Percentiles rank a stretch among this genome's conserved stretches.
These are phyloP conservation scores for Fusarium piperis DNA, from an alignment of 2,329 filamentous ascomycete species.

Conservation along the genomic window DNA sequence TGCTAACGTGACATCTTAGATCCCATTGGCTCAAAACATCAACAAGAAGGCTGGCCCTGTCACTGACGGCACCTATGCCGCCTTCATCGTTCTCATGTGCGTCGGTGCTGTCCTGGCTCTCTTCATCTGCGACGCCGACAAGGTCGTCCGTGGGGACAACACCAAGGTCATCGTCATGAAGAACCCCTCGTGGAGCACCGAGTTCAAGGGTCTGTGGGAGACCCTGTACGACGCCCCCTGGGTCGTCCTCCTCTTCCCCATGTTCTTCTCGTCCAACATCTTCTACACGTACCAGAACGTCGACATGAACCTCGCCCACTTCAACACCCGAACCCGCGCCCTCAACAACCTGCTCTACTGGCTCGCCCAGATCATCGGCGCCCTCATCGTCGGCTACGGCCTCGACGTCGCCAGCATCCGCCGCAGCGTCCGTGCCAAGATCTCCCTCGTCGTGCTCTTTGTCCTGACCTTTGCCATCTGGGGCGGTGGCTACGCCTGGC, in stretches of 20 bases:
- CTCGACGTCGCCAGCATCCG: conserved; percentile 56
- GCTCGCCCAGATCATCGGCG: conserved; percentile 66
- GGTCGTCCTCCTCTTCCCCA: conserved; percentile 54
- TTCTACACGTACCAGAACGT: conserved; percentile 68
- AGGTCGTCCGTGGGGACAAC: conserved; percentile 52
- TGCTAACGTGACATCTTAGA: conserved; percentile 46
- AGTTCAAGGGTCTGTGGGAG: conserved; percentile 53
- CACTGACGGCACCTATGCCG: conserved; percentile 60
- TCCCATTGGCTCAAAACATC: conserved; percentile 79
- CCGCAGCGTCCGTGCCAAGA: conserved; percentile 56
- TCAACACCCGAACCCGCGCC: conserved; percentile 65
- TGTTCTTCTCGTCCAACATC: conserved; percentile 65
- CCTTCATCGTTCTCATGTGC: conserved; percentile 59
- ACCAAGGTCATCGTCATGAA: conserved; percentile 48
- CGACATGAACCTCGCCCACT: conserved; percentile 63
- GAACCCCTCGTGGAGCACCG: conserved; percentile 48
- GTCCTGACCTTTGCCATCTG: conserved; percentile 62
- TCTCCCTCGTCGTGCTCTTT: conserved; percentile 58
- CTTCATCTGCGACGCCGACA: conserved; percentile 59
- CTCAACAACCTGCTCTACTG: conserved; percentile 65
- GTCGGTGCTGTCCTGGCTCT: conserved; percentile 58
- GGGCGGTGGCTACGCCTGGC: conserved; percentile 72
- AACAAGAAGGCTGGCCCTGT: conserved; percentile 62
- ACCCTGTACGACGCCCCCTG: conserved; percentile 49
- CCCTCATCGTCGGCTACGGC: conserved; percentile 56